A percentile compares a stretch with the other conserved stretches of the same genome.
These are phyloP conservation scores for Serendipita sp. DNA, from an alignment of 768 basidiomycete species.

Conservation along the genomic window DNA sequence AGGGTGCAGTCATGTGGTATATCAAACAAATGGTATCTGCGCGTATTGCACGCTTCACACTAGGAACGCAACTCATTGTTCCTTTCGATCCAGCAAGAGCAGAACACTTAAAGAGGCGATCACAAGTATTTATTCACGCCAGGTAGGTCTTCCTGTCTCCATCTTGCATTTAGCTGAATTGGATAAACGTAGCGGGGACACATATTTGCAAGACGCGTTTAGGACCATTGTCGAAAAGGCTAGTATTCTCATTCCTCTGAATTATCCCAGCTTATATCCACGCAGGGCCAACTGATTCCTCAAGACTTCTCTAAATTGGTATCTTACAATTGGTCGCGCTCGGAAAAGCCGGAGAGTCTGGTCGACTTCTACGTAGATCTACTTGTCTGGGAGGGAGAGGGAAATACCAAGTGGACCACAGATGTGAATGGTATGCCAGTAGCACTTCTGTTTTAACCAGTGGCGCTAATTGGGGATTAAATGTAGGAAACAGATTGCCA, in stretches of 20 bases:
- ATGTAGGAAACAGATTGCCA: too few relatives aligned
- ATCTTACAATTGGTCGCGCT: not conserved
- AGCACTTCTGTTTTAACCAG: not conserved
- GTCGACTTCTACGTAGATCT: not conserved
- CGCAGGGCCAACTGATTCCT: not conserved
- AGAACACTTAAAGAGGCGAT: not conserved
- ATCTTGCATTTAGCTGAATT: too few relatives aligned
- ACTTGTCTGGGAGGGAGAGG: not conserved
- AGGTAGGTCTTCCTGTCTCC: not conserved
- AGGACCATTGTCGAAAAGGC: not conserved
- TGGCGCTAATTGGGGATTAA: too few relatives aligned
- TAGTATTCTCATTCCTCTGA: not conserved
- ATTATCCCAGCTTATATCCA: not conserved
- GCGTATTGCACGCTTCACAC: not conserved
- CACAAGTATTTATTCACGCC: not conserved
- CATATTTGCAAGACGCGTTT: not conserved
- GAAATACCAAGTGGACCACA: not conserved
- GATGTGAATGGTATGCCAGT: not conserved
- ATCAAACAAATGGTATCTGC: not conserved
- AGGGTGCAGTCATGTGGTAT: slow-evolving; percentile 1
- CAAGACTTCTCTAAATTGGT: not conserved
- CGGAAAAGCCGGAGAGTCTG: not conserved
- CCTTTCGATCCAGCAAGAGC: not conserved
- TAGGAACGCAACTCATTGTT: not conserved
- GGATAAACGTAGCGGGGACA: too few relatives aligned